A percentile compares a stretch with the other conserved stretches of the same genome.
phyloP scores from a whole-genome alignment of 495 filamentous ascomycete genomes.

The Hyaloscypha bicolor region DNA sequence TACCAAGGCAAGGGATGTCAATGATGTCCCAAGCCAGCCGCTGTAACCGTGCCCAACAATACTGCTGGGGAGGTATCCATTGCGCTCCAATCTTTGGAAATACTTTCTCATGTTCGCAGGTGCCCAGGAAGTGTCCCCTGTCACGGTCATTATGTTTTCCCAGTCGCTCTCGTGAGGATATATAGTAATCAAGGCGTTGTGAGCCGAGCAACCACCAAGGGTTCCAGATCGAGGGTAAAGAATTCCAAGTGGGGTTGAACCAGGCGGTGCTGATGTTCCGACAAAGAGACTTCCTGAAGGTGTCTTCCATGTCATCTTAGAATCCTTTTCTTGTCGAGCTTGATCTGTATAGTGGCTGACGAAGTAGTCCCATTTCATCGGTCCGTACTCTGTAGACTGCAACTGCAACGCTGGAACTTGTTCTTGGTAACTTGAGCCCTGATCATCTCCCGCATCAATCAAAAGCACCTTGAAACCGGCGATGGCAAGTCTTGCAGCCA shows the following conservation, averaged over 20 bases:
- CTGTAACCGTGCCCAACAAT: constrained; percentile 51
- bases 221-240: constrained; percentile 52
- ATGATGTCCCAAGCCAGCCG: constrained; percentile 50
- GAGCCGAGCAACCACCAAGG: constrained; percentile 48
- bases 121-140: constrained; percentile 45
- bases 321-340: constrained; percentile 41
- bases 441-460: constrained; percentile 66
- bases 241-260: constrained; percentile 44
- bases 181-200: constrained; percentile 49
- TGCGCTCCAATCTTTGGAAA: constrained; percentile 36
- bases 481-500: constrained; percentile 63
- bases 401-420: constrained; percentile 44
- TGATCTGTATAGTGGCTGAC: constrained; percentile 48
- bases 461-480: constrained; percentile 62
- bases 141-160: constrained; percentile 43
- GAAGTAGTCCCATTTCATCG: constrained; percentile 51
- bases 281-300: constrained; percentile 44
- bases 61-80: constrained; percentile 20
- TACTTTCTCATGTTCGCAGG: constrained; percentile 48
- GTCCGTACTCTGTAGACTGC: constrained; percentile 42
- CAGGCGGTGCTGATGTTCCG: constrained; percentile 42
- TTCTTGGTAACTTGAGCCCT: constrained; percentile 30
- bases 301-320: constrained; percentile 48
- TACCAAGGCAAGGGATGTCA: constrained; percentile 46
- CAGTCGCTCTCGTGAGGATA: constrained; percentile 49